Evolutionary conservation across 805 yeast species (phyloP), one percentile per base, ranked within the genome.

Genomic region (Pichia ethanolica): DNA sequence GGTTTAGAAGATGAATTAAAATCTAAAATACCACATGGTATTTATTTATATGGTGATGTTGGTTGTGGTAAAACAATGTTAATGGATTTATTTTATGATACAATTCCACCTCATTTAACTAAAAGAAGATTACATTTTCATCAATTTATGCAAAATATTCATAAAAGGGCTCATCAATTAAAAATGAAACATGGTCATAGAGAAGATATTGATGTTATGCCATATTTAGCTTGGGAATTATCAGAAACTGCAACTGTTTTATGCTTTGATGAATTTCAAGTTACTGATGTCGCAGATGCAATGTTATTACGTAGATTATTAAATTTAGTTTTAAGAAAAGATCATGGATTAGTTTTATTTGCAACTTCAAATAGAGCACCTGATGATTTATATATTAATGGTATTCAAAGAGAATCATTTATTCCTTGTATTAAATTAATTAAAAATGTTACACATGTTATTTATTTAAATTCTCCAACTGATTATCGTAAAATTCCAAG

Each of bases 11-110:
- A 35, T 3, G 39, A 39, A 12, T 7, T 32, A 14, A 50, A 47
- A 35, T 53, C 54, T 8, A 65, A 66, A 20, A 72, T 82, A 12
- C 96, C 93, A 2, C 72, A 77, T 56, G 99, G 99, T 5, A 84
- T 93, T 7, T 93, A 93, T 61, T 72, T 93, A 33, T 93, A 87
- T 66, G 99, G 99, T 26, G 98, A 93, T 65, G 99, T 93, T 40
- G 99, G 99, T 2, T 90, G 98, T 67, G 99, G 99, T 5, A 91
- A 93, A 63, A 93, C 99, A 7, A 91, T 93, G 97, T 72, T 93
- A 52, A 91, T 93, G 98, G 98, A 93, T 66, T 72, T 93, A 56
- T 93, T 93, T 60, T 93, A 90, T 67, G 72, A 79, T 25, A 88
- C 96, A 0, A 77, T 91, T 14, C 97, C 98, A 0, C 46, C 67